Evolutionary conservation across 257 asterid species (phyloP).

Genomic region (Eucommia ulmoides): DNA sequence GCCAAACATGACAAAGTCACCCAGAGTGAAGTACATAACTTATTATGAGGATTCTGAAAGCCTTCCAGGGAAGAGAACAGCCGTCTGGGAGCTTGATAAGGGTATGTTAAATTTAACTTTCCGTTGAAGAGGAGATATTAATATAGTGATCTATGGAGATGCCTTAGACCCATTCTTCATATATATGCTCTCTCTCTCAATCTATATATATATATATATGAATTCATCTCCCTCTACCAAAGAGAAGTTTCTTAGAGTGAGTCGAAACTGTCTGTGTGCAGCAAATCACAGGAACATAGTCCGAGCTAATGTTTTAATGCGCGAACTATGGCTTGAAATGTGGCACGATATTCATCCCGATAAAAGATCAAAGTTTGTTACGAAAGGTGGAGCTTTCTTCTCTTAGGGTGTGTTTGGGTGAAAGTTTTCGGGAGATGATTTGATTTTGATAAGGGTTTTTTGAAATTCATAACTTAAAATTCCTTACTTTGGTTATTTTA

Average conservation of each 20-base stretch:
- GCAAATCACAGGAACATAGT: constrained; percentile 97
- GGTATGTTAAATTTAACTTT: constrained; percentile 31
- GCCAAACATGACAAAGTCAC: constrained; percentile 87
- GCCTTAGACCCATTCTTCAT: too few relatives aligned
- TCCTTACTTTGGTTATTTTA: too few relatives aligned
- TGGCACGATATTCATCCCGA: constrained; percentile 98
- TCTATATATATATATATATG: too few relatives aligned
- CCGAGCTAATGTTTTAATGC: constrained; percentile 77
- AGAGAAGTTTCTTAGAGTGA: not conserved
- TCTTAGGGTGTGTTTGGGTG: too few relatives aligned
- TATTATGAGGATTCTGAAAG: constrained; percentile 96
- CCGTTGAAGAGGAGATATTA: too few relatives aligned
- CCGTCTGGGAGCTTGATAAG: constrained; percentile 99
- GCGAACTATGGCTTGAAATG: constrained; percentile 98
- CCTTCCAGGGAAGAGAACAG: constrained; percentile 88
- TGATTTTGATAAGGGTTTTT: too few relatives aligned
- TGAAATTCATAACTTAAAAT: too few relatives aligned
- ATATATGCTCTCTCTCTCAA: too few relatives aligned
- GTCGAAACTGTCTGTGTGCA: constrained; percentile 24
- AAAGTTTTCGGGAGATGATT: too few relatives aligned
- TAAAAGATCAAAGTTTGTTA: constrained; percentile 65
- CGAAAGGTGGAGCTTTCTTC: constrained; percentile 47
- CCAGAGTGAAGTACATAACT: constrained; percentile 83
- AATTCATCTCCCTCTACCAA: too few relatives aligned
- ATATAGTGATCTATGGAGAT: too few relatives aligned